Base-by-base conservation (phyloP, 1,284 basidiomycete species). In the Amylostereum areolatum region DNA sequence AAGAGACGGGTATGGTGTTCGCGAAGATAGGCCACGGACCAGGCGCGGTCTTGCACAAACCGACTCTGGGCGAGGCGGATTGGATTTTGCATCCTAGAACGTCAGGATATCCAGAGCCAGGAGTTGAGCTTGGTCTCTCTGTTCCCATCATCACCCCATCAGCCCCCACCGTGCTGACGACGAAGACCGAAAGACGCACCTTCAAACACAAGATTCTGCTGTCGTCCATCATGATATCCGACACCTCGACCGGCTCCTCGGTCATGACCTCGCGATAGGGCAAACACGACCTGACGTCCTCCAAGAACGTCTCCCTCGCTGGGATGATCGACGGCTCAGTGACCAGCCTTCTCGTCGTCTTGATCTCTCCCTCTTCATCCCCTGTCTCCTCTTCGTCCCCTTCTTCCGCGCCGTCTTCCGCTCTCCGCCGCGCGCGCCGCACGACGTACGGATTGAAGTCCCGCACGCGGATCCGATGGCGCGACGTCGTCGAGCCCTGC, bases 151-250 rank as follows among this genome's bases (percentile, higher is more conserved):
- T 18, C 18, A 18, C 18, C 18, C 18, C 18, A 18, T 18, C 18
- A 18, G 18, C 18, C 18, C 18, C 18, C 18, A 18, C 18, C 18
- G 18, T 18, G 18, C 18, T 18, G 18, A 18, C 18, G 18, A 18
- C 18, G 18, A 18, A 18, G 18, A 18, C 18, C 18, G 25, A n/a
- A 25, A 11, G 7, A 44, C 64, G 24, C 43, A 75, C 73, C 66
- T 71, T 72, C 40, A 77, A 61, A 47, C 78, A 57, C 48, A 77
- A 57, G 43, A 79, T 54, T 51, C 74, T 60, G 54, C 65, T 69
- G 53, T 77, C 75, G 58, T 78, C 77, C 66, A 78, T 72, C 76
- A 78, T 78, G 41, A 76, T 73, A 60, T 78, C 75, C 45, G 71
- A 73, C 35, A 73, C 70, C 48, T 71, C 66, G 51, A 71, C 74